A percentile compares a stretch with the other conserved stretches of the same genome.
Conservation (phyloP, 495 filamentous ascomycete genomes). For the Penicillium cataractarum region DNA sequence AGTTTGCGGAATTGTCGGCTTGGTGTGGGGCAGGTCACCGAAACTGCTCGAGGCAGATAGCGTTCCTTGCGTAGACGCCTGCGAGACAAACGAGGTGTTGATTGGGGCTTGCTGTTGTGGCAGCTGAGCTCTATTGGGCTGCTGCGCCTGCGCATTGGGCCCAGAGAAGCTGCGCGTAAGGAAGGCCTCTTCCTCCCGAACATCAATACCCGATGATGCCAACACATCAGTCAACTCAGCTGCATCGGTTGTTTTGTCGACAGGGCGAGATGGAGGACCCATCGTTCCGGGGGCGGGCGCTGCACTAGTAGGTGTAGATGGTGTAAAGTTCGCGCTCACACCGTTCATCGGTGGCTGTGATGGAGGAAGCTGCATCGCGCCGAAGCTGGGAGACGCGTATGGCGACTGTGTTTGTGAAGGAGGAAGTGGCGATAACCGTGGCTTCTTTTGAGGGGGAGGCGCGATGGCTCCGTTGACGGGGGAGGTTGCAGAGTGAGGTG, state of each 20-base stretch:
- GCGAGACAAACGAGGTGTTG: constrained; percentile 46
- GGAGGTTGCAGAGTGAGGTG: constrained; percentile 43
- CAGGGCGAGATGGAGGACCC: constrained; percentile 79
- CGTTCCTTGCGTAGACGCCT: constrained; percentile 46
- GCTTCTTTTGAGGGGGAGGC: constrained; percentile 64
- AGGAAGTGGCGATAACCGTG: constrained; percentile 69
- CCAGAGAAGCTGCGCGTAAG: constrained; percentile 63
- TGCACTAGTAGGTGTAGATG: constrained; percentile 35
- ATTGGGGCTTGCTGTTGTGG: constrained; percentile 40
- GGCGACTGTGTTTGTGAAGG: constrained; percentile 45
- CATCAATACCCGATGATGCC: constrained; percentile 77
- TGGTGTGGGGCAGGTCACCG: constrained; percentile 39
- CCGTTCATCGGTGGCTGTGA: constrained; percentile 41
- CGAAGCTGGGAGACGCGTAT: constrained; percentile 48
- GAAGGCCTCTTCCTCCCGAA: constrained; percentile 78
- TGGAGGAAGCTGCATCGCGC: constrained; percentile 45
- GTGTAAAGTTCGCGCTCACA: constrained; percentile 36
- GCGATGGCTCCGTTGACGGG: constrained; percentile 46
- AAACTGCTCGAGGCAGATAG: constrained; percentile 44
- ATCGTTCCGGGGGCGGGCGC: constrained; percentile 60
- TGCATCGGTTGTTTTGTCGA: constrained; percentile 68
- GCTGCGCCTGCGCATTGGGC: constrained; percentile 46
- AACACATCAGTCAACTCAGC: constrained; percentile 77
- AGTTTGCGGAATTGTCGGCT: constrained; percentile 37
- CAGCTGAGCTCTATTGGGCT: constrained; percentile 48